phyloP scores from a whole-genome alignment of 306 rosid genomes.

The Trichosanthes cucumerina region DNA sequence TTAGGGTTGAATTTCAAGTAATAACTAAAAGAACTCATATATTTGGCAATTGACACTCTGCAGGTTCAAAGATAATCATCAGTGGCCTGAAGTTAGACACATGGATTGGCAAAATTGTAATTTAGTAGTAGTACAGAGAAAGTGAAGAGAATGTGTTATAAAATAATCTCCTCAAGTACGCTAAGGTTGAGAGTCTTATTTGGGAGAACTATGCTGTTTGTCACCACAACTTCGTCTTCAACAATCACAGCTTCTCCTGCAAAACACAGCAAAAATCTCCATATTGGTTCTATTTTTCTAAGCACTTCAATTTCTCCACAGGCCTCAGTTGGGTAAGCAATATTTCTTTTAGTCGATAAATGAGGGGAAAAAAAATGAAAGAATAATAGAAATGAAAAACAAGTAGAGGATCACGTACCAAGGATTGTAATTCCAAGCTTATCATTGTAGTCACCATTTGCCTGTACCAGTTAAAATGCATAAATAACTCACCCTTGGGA shows the following conservation, averaged over 20 bases:
- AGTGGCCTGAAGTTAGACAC: background rate
- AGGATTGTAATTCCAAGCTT: slow-evolving; percentile 44
- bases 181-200: slow-evolving; percentile 37
- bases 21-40: background rate
- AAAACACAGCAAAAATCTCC: background rate
- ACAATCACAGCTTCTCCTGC: slow-evolving; percentile 44
- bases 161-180: slow-evolving; percentile 38
- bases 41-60: background rate
- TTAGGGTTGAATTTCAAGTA: background rate
- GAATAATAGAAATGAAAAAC: background rate
- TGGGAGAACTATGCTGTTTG: slow-evolving; percentile 43
- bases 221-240: slow-evolving; percentile 53
- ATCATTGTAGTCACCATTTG: slow-evolving; percentile 34
- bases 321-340: background rate
- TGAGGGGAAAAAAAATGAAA: background rate
- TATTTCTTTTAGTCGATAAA: background rate
- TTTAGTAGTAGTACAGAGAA: background rate
- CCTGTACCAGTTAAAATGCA: slow-evolving; percentile 23
- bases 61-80: background rate
- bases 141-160: slow-evolving; percentile 3
- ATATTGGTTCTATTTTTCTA: background rate
- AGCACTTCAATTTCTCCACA: background rate
- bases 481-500: slow-evolving; percentile 9
- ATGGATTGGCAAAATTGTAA: background rate
- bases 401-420: slow-evolving; percentile 19